phyloP scores from a whole-genome alignment of 768 basidiomycete genomes.

The Butyriboletus loyo region DNA sequence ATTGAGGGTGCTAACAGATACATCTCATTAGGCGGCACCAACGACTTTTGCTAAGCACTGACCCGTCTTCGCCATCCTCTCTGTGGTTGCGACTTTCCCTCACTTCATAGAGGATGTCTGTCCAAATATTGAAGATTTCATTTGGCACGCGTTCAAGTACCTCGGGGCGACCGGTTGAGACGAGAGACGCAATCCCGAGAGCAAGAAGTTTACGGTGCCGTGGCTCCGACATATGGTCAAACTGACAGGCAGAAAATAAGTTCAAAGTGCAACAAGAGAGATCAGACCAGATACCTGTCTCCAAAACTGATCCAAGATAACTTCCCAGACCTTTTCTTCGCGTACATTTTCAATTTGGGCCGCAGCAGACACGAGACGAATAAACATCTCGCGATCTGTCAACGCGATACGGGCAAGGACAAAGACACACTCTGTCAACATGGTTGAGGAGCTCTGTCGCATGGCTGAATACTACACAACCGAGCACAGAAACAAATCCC shows the following conservation, averaged over 20 bases:
- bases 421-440: conserved; percentile 67
- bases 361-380: conserved; percentile 65
- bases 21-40: background rate
- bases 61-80: conserved; percentile 38
- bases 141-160: conserved; percentile 67
- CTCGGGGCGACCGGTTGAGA: conserved; percentile 70
- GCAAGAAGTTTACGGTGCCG: conserved; percentile 80
- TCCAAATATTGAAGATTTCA: conserved; percentile 85
- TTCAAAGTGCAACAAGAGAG: background rate
- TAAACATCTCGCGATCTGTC: conserved; percentile 62
- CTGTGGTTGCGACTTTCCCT: conserved; percentile 57
- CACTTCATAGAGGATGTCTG: conserved; percentile 84
- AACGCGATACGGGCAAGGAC: conserved; percentile 73
- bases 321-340: conserved; percentile 59
- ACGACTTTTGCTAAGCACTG: background rate
- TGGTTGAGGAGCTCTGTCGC: conserved; percentile 28
- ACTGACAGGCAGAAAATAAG: conserved; percentile 43
- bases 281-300: conserved; percentile 52
- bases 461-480: conserved; percentile 8
- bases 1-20: conserved; percentile 35
- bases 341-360: conserved; percentile 44
- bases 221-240: conserved; percentile 88
- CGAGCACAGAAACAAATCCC: conserved; percentile 4
- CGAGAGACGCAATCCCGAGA: conserved; percentile 75
- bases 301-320: conserved; percentile 79